A percentile compares a stretch with the other conserved stretches of the same genome.
Conservation (phyloP, 192 early-diverging fungal species). For the Coemansia sp. region DNA sequence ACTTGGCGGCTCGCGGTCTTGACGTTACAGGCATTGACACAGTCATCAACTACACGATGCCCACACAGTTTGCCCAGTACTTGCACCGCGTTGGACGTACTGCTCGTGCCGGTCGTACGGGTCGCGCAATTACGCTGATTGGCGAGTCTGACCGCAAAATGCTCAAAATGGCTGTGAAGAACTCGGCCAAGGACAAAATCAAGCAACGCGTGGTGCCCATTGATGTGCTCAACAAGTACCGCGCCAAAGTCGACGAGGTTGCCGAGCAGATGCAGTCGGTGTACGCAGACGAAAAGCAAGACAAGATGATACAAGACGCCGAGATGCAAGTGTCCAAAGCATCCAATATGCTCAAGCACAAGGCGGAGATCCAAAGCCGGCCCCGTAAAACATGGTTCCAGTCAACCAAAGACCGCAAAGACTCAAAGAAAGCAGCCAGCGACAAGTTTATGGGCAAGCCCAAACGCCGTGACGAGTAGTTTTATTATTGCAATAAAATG, state of each 20-base stretch:
- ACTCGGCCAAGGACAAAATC: constrained; percentile 69
- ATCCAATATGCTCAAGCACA: constrained; percentile 79
- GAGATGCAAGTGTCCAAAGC: constrained; percentile 92
- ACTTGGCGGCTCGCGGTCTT: constrained; percentile 94
- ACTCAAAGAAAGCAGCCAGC: constrained; percentile 49
- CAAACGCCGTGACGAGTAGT: neutral
- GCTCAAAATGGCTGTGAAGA: constrained; percentile 90
- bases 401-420: constrained; percentile 69
- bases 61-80: constrained; percentile 86
- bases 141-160: constrained; percentile 92
- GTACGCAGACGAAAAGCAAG: constrained; percentile 73
- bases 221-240: constrained; percentile 75
- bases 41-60: constrained; percentile 99
- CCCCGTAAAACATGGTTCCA: constrained; percentile 97
- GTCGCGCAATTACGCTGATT: constrained; percentile 86
- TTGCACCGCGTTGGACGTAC: constrained; percentile 96
- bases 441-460: constrained; percentile 8
- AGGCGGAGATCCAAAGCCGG: constrained; percentile 82
- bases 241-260: constrained; percentile 68
- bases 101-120: constrained; percentile 84
- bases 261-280: constrained; percentile 66
- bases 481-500: neutral
- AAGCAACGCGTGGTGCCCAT: constrained; percentile 87
- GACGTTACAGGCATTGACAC: constrained; percentile 96
- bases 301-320: constrained; percentile 73